Evolutionary conservation across 2,329 filamentous ascomycete genomes (phyloP).

Genomic region (Colletotrichum lupini): DNA sequence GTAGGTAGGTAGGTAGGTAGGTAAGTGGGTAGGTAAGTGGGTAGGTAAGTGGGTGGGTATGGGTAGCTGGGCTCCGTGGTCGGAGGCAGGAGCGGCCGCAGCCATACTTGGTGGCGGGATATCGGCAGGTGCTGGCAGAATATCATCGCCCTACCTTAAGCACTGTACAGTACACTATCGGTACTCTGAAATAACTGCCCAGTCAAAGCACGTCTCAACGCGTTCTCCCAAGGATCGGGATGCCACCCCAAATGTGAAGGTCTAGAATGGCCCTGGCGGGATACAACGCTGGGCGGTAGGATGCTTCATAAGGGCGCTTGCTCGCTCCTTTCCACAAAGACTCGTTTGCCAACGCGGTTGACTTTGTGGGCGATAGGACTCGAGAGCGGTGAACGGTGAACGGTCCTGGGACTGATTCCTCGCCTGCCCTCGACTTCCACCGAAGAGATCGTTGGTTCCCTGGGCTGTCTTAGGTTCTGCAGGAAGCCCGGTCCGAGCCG

Average conservation of each 20-base stretch:
- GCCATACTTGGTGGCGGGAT: no score
- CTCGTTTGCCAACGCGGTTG: not conserved
- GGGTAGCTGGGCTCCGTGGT: no score
- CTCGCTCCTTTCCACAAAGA: not conserved
- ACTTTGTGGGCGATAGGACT: not conserved
- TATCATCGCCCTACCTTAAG: no score
- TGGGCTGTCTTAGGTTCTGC: not conserved
- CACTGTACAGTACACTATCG: no score
- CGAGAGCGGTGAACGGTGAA: not conserved
- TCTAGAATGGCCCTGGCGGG: slow-evolving; percentile 6
- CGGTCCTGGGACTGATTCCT: not conserved
- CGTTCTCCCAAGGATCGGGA: not conserved
- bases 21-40: no score
- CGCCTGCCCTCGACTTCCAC: slow-evolving; percentile 6
- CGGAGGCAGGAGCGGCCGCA: no score
- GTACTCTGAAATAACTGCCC: not conserved
- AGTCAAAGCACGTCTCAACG: not conserved
- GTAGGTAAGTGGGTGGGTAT: no score
- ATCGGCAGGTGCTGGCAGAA: no score
- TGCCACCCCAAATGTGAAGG: not conserved
- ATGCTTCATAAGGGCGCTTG: not conserved
- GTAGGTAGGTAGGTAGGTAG: no score
- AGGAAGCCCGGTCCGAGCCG: slow-evolving; percentile 20
- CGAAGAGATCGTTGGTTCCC: slow-evolving; percentile 8
- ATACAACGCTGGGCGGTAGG: slow-evolving; percentile 17